Conservation (phyloP, 208 protist genomes). For the Sergeia podlipaevii region DNA sequence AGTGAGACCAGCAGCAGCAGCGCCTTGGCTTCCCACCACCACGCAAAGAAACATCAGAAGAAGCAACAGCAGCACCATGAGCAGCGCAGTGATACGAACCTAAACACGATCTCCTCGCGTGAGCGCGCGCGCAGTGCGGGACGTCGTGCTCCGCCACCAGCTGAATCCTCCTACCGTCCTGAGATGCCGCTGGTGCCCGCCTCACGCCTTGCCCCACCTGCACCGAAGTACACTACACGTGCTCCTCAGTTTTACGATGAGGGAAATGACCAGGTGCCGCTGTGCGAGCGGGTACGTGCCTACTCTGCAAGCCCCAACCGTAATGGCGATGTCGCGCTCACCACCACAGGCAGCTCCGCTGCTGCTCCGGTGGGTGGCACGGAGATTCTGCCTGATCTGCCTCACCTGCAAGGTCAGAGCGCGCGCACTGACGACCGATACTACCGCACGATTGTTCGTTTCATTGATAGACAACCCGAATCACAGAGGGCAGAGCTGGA, state of each 20-base stretch:
- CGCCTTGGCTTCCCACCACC: no score
- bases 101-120: not conserved
- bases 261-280: not conserved
- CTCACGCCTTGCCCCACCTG: slow-evolving; percentile 12
- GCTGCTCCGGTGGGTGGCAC: slow-evolving; percentile 47
- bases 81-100: not conserved
- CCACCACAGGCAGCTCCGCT: not conserved
- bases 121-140: not conserved
- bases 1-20: no score
- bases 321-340: not conserved
- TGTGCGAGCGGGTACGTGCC: slow-evolving; percentile 11
- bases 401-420: slow-evolving; percentile 53
- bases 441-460: slow-evolving; percentile 59
- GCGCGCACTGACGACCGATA: slow-evolving; percentile 29
- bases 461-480: slow-evolving; percentile 58
- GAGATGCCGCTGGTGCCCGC: not conserved
- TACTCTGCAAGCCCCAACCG: slow-evolving; percentile 14
- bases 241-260: not conserved
- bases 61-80: slow-evolving; percentile 4
- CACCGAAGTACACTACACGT: slow-evolving; percentile 18
- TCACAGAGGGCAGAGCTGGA: slow-evolving; percentile 31
- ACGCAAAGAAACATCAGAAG: not conserved
- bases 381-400: slow-evolving; percentile 62
- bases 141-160: not conserved
- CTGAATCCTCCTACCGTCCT: not conserved